A percentile compares a stretch with the other conserved stretches of the same genome.
Evolutionary conservation across 2,329 filamentous ascomycete genomes (phyloP).

Genomic region (Cladophialophora carrionii): DNA sequence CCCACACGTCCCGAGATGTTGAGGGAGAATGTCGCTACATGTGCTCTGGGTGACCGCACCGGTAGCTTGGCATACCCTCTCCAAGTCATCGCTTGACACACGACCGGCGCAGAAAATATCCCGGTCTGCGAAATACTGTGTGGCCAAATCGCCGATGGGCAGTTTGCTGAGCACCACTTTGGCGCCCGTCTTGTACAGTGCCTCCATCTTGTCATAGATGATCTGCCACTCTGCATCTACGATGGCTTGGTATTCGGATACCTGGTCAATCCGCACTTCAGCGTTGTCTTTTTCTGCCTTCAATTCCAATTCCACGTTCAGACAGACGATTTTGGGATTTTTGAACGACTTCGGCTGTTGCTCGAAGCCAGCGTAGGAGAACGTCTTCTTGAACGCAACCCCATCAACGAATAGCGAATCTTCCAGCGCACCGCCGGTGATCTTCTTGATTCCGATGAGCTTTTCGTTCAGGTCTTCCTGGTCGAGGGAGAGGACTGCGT

Average conservation of each 20-base stretch:
- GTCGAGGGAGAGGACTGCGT: slow-evolving; percentile 91
- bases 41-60: slow-evolving; percentile 92
- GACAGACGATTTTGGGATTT: slow-evolving; percentile 92
- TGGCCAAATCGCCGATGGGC: slow-evolving; percentile 95
- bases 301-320: slow-evolving; percentile 96
- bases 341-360: slow-evolving; percentile 96
- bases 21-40: slow-evolving; percentile 87
- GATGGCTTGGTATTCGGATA: slow-evolving; percentile 98
- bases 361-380: slow-evolving; percentile 98
- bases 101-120: slow-evolving; percentile 98
- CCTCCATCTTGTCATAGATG: slow-evolving; percentile 99
- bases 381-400: slow-evolving; percentile 99
- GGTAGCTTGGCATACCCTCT: slow-evolving; percentile 92
- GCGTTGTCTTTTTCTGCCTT: slow-evolving; percentile 99
- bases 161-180: slow-evolving; percentile 97
- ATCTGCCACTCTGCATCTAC: slow-evolving; percentile 99
- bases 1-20: slow-evolving; percentile 90
- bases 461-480: slow-evolving; percentile 98
- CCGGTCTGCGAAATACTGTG: slow-evolving; percentile 91
- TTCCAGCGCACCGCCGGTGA: slow-evolving; percentile 91
- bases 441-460: slow-evolving; percentile 97
- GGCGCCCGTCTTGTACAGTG: slow-evolving; percentile 87
- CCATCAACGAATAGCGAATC: slow-evolving; percentile 97
- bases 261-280: slow-evolving; percentile 95
- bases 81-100: slow-evolving; percentile 87